Conservation (phyloP, 441 rosid genomes). For the Manihot esculenta region DNA sequence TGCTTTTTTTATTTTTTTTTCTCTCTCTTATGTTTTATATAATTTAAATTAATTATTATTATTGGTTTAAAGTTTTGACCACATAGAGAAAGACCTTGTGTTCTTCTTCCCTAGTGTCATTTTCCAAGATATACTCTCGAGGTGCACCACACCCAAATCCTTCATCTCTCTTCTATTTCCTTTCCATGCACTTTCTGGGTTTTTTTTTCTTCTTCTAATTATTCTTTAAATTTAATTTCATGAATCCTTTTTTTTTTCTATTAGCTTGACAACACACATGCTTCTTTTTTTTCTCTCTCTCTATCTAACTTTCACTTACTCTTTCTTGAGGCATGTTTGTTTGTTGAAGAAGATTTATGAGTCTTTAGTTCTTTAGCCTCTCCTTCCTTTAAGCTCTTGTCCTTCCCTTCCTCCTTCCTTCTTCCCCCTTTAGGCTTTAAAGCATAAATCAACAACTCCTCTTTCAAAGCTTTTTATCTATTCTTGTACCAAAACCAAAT, state of each 20-base stretch:
- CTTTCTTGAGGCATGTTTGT: constrained; percentile 43
- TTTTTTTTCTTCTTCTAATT: constrained; percentile 5
- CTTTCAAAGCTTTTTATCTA: constrained; percentile 13
- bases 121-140: constrained; percentile 74
- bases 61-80: constrained; percentile 40
- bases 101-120: constrained; percentile 50
- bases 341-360: constrained; percentile 41
- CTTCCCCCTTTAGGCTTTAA: constrained; percentile 8
- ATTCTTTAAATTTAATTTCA: too few species aligned
- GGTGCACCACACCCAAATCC: constrained; percentile 39
- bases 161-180: constrained; percentile 16
- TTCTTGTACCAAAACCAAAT: constrained; percentile 1
- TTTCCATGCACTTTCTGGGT: constrained; percentile 36
- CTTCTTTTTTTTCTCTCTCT: constrained; percentile 14
- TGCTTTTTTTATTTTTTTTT: neutral
- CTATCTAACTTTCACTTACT: constrained; percentile 19
- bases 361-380: constrained; percentile 14
- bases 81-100: constrained; percentile 32
- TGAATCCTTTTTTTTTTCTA: constrained; percentile 18
- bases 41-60: neutral
- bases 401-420: neutral
- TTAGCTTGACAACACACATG: constrained; percentile 34
- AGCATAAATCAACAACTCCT: constrained; percentile 15
- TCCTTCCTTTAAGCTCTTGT: constrained; percentile 6
- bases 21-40: neutral